phyloP scores from a whole-genome alignment of 768 basidiomycete species.

The Pleurotus giganteus region DNA sequence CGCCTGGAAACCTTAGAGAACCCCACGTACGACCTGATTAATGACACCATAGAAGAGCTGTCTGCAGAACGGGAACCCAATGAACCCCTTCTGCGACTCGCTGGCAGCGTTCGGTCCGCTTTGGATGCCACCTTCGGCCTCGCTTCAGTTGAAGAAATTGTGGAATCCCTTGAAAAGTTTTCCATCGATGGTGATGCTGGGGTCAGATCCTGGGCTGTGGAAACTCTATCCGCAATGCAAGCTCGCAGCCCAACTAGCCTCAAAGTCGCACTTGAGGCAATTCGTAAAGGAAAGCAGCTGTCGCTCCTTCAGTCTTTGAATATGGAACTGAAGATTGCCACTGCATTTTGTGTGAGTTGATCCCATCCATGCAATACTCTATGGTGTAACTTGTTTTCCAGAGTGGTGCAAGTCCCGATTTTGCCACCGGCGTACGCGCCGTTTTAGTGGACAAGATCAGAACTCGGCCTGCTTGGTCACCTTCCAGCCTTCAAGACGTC shows the following conservation, averaged over 20 bases:
- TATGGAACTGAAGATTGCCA: constrained; percentile 87
- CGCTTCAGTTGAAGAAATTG: constrained; percentile 67
- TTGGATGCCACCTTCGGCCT: constrained; percentile 80
- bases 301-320: constrained; percentile 64
- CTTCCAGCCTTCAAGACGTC: constrained; percentile 60
- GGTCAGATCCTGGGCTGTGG: constrained; percentile 71
- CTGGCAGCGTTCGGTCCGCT: constrained; percentile 66
- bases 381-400: constrained; percentile 28
- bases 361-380: constrained; percentile 14
- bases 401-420: constrained; percentile 82
- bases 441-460: constrained; percentile 49
- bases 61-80: constrained; percentile 65
- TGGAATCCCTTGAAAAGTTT: constrained; percentile 52
- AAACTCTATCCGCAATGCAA: constrained; percentile 61
- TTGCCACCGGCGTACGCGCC: constrained; percentile 74
- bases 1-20: constrained; percentile 57
- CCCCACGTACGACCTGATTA: constrained; percentile 26
- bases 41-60: constrained; percentile 66
- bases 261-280: constrained; percentile 81
- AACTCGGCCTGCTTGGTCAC: constrained; percentile 68
- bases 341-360: constrained; percentile 81
- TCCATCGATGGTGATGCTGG: constrained; percentile 34
- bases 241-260: constrained; percentile 88
- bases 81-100: constrained; percentile 52
- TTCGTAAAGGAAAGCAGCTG: constrained; percentile 66